Conservation (phyloP, 108 stramenopile species). For the Cyclotella choctawhatcheeana region DNA sequence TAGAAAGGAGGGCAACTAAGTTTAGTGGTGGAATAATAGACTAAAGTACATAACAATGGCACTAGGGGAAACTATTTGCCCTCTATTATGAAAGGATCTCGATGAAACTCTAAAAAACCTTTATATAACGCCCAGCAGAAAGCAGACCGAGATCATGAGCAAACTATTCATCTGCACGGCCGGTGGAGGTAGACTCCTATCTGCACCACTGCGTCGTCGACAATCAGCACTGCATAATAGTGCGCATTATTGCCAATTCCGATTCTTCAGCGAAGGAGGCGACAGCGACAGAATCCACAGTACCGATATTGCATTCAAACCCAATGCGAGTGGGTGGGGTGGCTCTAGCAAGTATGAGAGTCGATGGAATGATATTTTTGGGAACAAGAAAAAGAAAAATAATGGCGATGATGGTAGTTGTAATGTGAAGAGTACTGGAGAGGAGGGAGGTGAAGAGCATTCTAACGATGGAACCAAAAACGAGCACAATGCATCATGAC, state of each 20-base stretch:
- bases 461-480: background rate
- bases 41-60: no score
- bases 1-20: no score
- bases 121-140: no score
- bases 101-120: no score
- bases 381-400: background rate
- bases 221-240: no score
- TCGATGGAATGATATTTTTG: slow-evolving; percentile 12
- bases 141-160: no score
- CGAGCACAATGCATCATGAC: background rate
- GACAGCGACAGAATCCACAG: slow-evolving; percentile 1
- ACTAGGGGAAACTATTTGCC: no score
- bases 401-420: background rate
- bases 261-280: slow-evolving; percentile 1
- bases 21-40: no score
- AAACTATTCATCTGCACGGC: no score
- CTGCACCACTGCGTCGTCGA: no score
- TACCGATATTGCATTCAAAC: slow-evolving; percentile 9
- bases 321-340: slow-evolving; percentile 1
- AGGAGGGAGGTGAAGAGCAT: background rate
- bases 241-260: background rate
- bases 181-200: no score
- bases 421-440: background rate
- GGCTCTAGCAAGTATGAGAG: slow-evolving; percentile 5
- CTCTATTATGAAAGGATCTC: no score